These are phyloP conservation scores for Elsinoe perseae DNA, from an alignment of 2,329 filamentous ascomycete genomes.

Conservation along the genomic window DNA sequence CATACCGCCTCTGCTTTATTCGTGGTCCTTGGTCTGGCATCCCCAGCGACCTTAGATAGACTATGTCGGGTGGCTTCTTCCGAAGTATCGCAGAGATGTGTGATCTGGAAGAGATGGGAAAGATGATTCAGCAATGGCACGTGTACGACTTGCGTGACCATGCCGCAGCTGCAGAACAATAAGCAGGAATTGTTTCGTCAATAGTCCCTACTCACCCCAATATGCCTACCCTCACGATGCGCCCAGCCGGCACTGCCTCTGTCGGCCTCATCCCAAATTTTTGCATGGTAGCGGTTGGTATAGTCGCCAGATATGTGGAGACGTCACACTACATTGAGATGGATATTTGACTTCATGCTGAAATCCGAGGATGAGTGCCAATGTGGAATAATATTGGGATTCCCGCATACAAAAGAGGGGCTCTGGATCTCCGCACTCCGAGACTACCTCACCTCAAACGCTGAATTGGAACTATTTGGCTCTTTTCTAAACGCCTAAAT, in stretches of 20 bases:
- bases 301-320: too few relatives aligned
- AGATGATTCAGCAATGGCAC: slow-evolving; percentile 44
- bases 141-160: slow-evolving; percentile 46
- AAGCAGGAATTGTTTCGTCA: neutral
- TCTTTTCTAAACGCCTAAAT: too few relatives aligned
- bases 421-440: too few relatives aligned
- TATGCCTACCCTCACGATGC: slow-evolving; percentile 17
- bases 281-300: neutral
- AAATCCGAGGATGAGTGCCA: too few relatives aligned
- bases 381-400: too few relatives aligned
- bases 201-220: slow-evolving; percentile 5
- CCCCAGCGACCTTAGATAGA: neutral
- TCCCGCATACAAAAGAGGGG: too few relatives aligned
- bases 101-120: slow-evolving; percentile 21
- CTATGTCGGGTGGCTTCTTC: slow-evolving; percentile 38
- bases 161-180: slow-evolving; percentile 11
- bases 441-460: too few relatives aligned
- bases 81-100: slow-evolving; percentile 43
- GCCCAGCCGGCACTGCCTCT: slow-evolving; percentile 13
- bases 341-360: too few relatives aligned
- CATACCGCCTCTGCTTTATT: slow-evolving; percentile 38
- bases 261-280: slow-evolving; percentile 18
- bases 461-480: too few relatives aligned
- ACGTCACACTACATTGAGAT: too few relatives aligned
- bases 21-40: slow-evolving; percentile 32